Evolutionary conservation across 1,284 basidiomycete species (phyloP).

Genomic region (Malassezia vespertilionis): DNA sequence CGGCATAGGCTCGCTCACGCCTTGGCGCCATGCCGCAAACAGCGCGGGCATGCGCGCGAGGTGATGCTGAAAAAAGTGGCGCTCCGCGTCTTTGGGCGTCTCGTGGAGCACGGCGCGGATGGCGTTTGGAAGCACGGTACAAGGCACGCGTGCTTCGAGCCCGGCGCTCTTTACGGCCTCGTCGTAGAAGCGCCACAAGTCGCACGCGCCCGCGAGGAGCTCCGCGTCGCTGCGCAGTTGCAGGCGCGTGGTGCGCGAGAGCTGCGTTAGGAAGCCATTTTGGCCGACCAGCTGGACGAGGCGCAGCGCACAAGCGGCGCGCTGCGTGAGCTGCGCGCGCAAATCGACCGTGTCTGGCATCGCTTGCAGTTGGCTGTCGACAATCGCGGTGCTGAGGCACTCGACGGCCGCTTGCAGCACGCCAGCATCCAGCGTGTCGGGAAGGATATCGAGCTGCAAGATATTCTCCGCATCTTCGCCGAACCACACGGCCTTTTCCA

Average conservation of each 20-base stretch:
- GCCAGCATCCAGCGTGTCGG: constrained; percentile 57
- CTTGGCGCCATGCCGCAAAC: constrained; percentile 14
- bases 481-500: constrained; percentile 78
- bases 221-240: constrained; percentile 74
- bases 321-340: constrained; percentile 63
- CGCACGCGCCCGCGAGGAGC: constrained; percentile 68
- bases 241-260: constrained; percentile 68
- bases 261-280: constrained; percentile 51
- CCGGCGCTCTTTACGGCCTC: constrained; percentile 43
- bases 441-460: constrained; percentile 67
- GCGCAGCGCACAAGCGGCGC: constrained; percentile 65
- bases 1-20: neutral
- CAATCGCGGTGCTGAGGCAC: constrained; percentile 58
- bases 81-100: constrained; percentile 61
- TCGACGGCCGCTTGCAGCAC: constrained; percentile 62
- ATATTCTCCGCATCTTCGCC: constrained; percentile 66
- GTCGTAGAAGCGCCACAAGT: constrained; percentile 75
- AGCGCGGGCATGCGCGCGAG: constrained; percentile 48
- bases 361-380: constrained; percentile 18
- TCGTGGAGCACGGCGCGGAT: constrained; percentile 57
- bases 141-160: neutral
- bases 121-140: constrained; percentile 48
- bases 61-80: constrained; percentile 70
- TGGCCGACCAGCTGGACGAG: constrained; percentile 66
- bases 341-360: constrained; percentile 55